Evolutionary conservation across 345 rosid genomes (phyloP).

Genomic region (Capsella bursapastoris): DNA sequence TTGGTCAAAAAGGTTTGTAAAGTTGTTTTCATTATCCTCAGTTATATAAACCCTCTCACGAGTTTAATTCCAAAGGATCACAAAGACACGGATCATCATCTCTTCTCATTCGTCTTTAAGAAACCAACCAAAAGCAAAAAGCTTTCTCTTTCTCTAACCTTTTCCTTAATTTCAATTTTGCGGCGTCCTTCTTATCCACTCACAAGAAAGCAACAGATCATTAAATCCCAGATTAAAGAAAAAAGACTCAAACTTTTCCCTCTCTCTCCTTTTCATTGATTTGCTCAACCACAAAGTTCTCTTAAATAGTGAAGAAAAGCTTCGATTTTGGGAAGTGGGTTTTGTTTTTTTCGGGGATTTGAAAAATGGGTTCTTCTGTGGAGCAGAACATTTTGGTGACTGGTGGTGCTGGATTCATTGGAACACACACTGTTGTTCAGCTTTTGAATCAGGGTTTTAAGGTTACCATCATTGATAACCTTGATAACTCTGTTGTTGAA

Average conservation of each 20-base stretch:
- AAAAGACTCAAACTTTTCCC: conserved; percentile 16
- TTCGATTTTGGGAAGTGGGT: conserved; percentile 31
- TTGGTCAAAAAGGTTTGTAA: conserved; percentile 32
- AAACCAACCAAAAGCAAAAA: not conserved
- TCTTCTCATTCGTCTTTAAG: conserved; percentile 1
- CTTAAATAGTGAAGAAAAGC: conserved; percentile 8
- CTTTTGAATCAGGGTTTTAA: conserved; percentile 77
- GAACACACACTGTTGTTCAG: conserved; percentile 88
- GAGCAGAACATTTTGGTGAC: conserved; percentile 77
- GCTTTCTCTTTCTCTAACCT: not conserved
- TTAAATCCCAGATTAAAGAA: not conserved
- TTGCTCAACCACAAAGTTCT: conserved; percentile 37
- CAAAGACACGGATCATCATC: conserved; percentile 22
- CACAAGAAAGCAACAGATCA: conserved; percentile 21
- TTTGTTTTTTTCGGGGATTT: not conserved
- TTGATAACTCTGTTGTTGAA: conserved; percentile 78
- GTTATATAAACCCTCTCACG: conserved; percentile 37
- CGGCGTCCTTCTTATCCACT: conserved; percentile 45
- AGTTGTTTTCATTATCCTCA: not conserved
- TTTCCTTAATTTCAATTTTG: conserved; percentile 26
- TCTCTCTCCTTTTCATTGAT: conserved; percentile 34
- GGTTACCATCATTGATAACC: conserved; percentile 84
- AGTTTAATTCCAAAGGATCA: conserved; percentile 23
- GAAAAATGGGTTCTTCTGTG: conserved; percentile 48
- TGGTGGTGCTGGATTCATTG: conserved; percentile 98